Percentiles rank a stretch among this genome's conserved stretches.
These are phyloP conservation scores for Candida nanaspora DNA, from an alignment of 805 yeast genomes.

Conservation along the genomic window DNA sequence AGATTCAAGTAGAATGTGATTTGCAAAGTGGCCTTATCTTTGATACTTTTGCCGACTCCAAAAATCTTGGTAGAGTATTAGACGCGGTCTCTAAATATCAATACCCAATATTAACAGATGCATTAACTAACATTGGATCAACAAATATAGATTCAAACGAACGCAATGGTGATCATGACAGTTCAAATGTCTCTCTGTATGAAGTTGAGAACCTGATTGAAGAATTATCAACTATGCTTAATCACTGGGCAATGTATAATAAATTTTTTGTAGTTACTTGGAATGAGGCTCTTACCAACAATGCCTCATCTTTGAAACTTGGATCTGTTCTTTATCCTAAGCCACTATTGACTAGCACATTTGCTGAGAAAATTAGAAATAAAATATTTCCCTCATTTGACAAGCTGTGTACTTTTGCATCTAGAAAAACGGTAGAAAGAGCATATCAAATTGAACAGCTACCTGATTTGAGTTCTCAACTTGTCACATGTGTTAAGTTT, in stretches of 20 bases:
- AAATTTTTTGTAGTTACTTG: constrained; percentile 67
- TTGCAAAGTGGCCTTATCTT: constrained; percentile 85
- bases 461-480: constrained; percentile 44
- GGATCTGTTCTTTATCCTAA: constrained; percentile 33
- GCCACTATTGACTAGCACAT: constrained; percentile 46
- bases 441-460: constrained; percentile 74
- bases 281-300: constrained; percentile 32
- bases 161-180: constrained; percentile 17
- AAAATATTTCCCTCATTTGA: constrained; percentile 60
- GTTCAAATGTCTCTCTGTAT: constrained; percentile 38
- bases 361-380: constrained; percentile 45
- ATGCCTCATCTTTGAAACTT: constrained; percentile 1
- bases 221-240: constrained; percentile 71
- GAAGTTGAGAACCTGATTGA: constrained; percentile 59
- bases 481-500: constrained; percentile 20
- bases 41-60: constrained; percentile 77
- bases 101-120: constrained; percentile 37
- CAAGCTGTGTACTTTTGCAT: constrained; percentile 52
- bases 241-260: constrained; percentile 79
- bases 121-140: constrained; percentile 10
- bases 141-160: no score
- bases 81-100: constrained; percentile 50
- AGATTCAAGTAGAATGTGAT: constrained; percentile 83
- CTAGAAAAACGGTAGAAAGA: constrained; percentile 73
- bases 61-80: constrained; percentile 48